phyloP scores from a whole-genome alignment of 2,329 filamentous ascomycete species.

The Epichloe gansuensis region DNA sequence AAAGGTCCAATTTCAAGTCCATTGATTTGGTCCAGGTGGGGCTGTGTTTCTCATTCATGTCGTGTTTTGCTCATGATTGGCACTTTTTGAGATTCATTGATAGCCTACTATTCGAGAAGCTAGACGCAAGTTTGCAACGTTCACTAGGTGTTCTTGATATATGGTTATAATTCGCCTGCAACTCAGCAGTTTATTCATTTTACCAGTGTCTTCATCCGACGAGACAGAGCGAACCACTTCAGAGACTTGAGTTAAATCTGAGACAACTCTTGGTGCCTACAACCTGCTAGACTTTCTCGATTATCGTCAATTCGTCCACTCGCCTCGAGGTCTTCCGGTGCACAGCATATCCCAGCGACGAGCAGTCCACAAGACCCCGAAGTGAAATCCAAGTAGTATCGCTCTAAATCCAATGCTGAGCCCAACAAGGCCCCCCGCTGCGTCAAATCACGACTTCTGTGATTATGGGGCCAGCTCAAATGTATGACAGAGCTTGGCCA shows the following conservation, averaged over 20 bases:
- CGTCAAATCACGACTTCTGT: neutral
- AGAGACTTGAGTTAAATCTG: neutral
- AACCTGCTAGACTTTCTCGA: neutral
- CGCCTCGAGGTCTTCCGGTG: conserved; percentile 13
- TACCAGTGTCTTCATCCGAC: neutral
- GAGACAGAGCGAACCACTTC: neutral
- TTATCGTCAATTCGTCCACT: conserved; percentile 19
- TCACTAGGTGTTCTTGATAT: no score
- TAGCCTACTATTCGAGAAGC: no score
- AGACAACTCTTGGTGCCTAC: neutral
- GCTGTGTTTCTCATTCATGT: no score
- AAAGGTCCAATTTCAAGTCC: no score
- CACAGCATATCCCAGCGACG: conserved; percentile 23
- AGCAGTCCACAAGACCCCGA: conserved; percentile 23
- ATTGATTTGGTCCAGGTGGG: no score
- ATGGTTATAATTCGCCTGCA: no score
- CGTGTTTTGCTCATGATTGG: no score
- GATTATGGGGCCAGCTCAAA: neutral
- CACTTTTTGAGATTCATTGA: no score
- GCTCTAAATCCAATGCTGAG: conserved; percentile 18
- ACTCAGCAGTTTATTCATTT: neutral
- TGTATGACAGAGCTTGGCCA: conserved; percentile 17
- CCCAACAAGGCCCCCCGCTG: neutral
- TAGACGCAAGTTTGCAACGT: no score
- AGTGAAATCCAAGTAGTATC: conserved; percentile 21